These are phyloP conservation scores for Monosporascus sp. DNA, from an alignment of 2,329 filamentous ascomycete species.

Conservation along the genomic window DNA sequence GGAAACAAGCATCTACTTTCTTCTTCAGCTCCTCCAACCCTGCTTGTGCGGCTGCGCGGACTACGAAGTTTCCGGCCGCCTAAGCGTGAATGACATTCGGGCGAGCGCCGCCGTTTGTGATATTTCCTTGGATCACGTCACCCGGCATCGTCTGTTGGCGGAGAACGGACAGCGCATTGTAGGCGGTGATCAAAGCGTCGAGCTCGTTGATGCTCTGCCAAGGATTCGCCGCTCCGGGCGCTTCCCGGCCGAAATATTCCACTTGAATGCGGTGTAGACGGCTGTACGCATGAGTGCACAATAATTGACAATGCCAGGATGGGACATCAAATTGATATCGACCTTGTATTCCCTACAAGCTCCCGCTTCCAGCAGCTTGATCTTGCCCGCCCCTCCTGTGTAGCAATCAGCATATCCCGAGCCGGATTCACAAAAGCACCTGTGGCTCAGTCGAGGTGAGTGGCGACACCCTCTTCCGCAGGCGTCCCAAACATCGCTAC, in stretches of 20 bases:
- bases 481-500: conserved; percentile 47
- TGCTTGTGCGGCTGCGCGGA: conserved; percentile 27
- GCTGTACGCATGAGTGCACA: conserved; percentile 46
- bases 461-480: conserved; percentile 40
- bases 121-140: conserved; percentile 45
- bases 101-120: conserved; percentile 46
- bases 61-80: conserved; percentile 27
- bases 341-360: conserved; percentile 36
- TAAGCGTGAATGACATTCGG: conserved; percentile 53
- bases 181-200: conserved; percentile 48
- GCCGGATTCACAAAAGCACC: not conserved
- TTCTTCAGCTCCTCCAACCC: conserved; percentile 34
- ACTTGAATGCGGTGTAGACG: conserved; percentile 45
- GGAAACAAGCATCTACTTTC: conserved; percentile 42
- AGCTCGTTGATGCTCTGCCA: conserved; percentile 57
- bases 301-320: conserved; percentile 38
- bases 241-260: conserved; percentile 48
- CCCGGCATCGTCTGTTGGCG: conserved; percentile 52
- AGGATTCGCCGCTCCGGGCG: conserved; percentile 52
- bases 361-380: conserved; percentile 38
- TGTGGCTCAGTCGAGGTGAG: not conserved
- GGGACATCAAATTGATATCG: conserved; percentile 35
- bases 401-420: too few species aligned
- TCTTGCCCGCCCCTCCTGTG: conserved; percentile 43
- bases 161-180: conserved; percentile 44